Base-by-base conservation (phyloP, 768 basidiomycete species). In the Lactarius vividus region DNA sequence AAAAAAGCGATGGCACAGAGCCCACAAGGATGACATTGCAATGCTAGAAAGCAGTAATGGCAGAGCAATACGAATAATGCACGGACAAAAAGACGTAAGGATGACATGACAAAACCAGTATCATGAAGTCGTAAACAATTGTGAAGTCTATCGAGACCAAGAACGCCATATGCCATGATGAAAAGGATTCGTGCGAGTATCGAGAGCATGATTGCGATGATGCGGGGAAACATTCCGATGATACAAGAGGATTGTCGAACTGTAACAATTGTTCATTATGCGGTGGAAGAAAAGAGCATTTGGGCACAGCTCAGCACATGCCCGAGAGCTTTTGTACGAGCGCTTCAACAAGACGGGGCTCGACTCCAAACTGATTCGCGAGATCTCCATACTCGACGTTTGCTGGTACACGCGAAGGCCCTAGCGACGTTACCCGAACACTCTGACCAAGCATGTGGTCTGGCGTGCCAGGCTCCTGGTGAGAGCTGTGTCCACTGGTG, bases 401-500 rank as follows among this genome's bases (percentile, higher is more conserved):
- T 55, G 57, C 40, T 46, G 61, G 13, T 42, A 39, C 28, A 23
- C 57, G 57, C 4, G 76, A 76, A 68, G 90, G 78, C 58, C 88
- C 81, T 67, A 88, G 85, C 46, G 83, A 85, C 54, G 90, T 81
- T 3, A 87, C 86, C 71, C 89, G 83, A 54, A 91, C 84, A 31
- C 90, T 73, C 52, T 85, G 81, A 37, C 88, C 78, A 55, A 49
- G n/a, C n/a, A 40, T 8, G 26, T 58, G 64, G 39, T 70, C 69
- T 26, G 67, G 69, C 9, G 69, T 70, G 44, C 64, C 54, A 26
- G 58, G 61, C 13, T 67, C 66, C 10, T 59, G 59, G 28, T 57
- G 63, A 37, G 67, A 70, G 58, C 69, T 70, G 33, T 59, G 62
- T 42, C 69, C 63, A 20, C 62, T 70, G 20, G 42, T 57, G 40